A percentile compares a stretch with the other conserved stretches of the same genome.
These are phyloP conservation scores for Corylus heterophylla DNA, from an alignment of 306 rosid species.

Conservation along the genomic window DNA sequence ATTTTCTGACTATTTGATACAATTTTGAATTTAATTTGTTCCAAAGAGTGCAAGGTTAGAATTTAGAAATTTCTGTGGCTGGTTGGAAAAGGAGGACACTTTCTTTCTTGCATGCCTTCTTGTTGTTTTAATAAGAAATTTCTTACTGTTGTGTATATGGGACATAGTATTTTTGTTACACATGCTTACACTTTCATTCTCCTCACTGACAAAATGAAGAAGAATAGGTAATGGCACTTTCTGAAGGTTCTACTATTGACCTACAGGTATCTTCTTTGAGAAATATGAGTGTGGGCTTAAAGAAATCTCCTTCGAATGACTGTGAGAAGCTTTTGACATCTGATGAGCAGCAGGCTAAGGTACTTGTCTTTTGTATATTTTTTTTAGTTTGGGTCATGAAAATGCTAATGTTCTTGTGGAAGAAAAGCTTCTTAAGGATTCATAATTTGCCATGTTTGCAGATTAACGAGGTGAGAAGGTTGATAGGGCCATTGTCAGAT, in stretches of 20 bases:
- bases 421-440: conserved; percentile 1
- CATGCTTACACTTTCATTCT: conserved; percentile 21
- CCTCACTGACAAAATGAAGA: conserved; percentile 16
- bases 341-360: conserved; percentile 73
- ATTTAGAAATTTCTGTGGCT: neutral
- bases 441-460: conserved; percentile 35
- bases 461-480: conserved; percentile 74
- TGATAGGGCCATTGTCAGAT: conserved; percentile 64
- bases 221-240: conserved; percentile 25
- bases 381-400: conserved; percentile 6
- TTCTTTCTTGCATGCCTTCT: neutral
- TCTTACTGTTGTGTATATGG: neutral
- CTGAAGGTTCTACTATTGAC: conserved; percentile 32
- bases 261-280: conserved; percentile 31
- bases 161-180: conserved; percentile 16
- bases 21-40: neutral
- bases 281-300: conserved; percentile 56
- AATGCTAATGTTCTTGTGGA: conserved; percentile 13
- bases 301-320: conserved; percentile 55
- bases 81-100: conserved; percentile 1
- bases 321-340: conserved; percentile 36
- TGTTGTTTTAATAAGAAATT: neutral
- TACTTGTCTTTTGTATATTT: conserved; percentile 28
- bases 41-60: neutral
- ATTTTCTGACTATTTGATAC: neutral